phyloP scores from a whole-genome alignment of 768 basidiomycete species.

The Kwoniella bestiolae region DNA sequence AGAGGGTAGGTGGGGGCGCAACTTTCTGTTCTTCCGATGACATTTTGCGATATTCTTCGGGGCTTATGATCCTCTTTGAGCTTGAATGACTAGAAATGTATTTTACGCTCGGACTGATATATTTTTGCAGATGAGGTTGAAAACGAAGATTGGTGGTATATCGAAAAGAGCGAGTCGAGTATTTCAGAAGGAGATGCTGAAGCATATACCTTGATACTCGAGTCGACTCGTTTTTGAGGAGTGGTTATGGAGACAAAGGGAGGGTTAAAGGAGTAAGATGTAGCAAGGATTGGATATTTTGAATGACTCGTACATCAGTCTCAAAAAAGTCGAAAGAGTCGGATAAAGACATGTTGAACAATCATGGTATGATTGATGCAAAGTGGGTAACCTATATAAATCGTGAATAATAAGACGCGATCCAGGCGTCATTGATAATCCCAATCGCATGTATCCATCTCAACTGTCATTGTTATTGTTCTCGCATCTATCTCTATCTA shows the following conservation, averaged over 20 bases:
- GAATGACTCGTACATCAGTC: background rate
- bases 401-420: background rate
- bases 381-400: slow-evolving; percentile 1
- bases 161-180: slow-evolving; percentile 20
- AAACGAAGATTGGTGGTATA: background rate
- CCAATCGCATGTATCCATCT: background rate
- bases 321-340: slow-evolving; percentile 13
- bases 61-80: background rate
- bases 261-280: background rate
- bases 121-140: background rate
- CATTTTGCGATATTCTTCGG: slow-evolving; percentile 17
- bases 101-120: slow-evolving; percentile 2
- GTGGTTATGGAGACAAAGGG: background rate
- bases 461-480: slow-evolving; percentile 10
- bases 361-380: background rate
- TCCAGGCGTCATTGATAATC: background rate
- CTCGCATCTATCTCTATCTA: background rate
- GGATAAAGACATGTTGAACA: background rate
- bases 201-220: slow-evolving; percentile 24
- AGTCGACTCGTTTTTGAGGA: slow-evolving; percentile 11
- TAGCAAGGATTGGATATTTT: background rate
- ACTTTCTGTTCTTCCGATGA: slow-evolving; percentile 25
- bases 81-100: slow-evolving; percentile 1
- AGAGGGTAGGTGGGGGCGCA: slow-evolving; percentile 19
- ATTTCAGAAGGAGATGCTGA: slow-evolving; percentile 4